These are phyloP conservation scores for Thalia dealbata DNA, from an alignment of 176 grass and related monocot genomes.

Conservation along the genomic window DNA sequence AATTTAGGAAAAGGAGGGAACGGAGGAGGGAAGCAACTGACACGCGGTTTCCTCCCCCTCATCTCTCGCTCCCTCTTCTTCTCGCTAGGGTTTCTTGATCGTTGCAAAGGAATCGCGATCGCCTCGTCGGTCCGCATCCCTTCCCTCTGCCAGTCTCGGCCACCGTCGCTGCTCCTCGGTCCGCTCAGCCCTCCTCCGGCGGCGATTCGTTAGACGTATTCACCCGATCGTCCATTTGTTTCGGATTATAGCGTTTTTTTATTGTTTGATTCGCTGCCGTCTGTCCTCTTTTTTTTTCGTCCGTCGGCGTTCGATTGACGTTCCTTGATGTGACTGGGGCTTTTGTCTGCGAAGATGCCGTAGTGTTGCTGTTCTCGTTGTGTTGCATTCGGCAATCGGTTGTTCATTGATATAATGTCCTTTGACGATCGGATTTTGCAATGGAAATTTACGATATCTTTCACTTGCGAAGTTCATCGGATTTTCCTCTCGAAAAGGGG, in stretches of 20 bases:
- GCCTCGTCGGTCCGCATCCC: no score
- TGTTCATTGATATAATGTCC: no score
- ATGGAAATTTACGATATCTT: neutral
- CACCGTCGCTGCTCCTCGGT: neutral
- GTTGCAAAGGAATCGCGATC: neutral
- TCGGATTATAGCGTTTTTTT: neutral
- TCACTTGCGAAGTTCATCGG: neutral
- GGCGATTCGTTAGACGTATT: neutral
- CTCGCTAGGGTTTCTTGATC: slow-evolving; percentile 4
- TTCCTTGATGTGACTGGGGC: neutral
- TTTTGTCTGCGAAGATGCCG: no score
- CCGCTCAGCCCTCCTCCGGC: neutral
- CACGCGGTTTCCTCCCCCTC: neutral
- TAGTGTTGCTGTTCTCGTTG: no score
- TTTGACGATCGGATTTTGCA: no score
- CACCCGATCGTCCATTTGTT: neutral
- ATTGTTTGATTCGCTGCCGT: neutral
- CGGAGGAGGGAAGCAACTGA: neutral
- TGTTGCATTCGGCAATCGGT: no score
- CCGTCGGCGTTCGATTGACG: neutral
- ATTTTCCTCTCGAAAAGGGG: no score
- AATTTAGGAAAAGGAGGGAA: neutral
- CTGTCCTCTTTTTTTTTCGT: neutral
- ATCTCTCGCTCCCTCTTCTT: neutral
- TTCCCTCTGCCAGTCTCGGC: neutral